A percentile compares a stretch with the other conserved stretches of the same genome.
phyloP scores from a whole-genome alignment of 768 basidiomycete species.

The Mycena maculata region DNA sequence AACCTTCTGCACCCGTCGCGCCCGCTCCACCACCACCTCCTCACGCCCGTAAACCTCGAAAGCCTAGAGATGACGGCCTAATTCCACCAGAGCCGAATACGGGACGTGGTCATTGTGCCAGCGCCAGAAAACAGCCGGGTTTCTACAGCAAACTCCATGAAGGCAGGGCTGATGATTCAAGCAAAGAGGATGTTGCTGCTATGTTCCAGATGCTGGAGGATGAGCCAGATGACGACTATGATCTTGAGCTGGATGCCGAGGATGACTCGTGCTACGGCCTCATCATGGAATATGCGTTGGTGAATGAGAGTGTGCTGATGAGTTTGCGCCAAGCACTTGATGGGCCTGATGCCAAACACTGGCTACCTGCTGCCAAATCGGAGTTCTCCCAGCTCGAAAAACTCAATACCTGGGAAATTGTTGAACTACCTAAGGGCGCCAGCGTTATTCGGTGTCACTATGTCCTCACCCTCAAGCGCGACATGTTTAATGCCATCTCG shows the following conservation, averaged over 20 bases:
- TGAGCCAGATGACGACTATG: background rate
- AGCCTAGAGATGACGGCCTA: background rate
- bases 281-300: slow-evolving; percentile 12
- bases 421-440: background rate
- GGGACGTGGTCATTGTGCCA: background rate
- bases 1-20: background rate
- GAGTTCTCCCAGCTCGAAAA: slow-evolving; percentile 17
- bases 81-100: background rate
- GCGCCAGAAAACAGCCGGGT: background rate
- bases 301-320: slow-evolving; percentile 5
- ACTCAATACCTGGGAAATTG: slow-evolving; percentile 13
- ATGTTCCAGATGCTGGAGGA: background rate
- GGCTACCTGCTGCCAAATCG: slow-evolving; percentile 1
- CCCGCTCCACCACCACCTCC: background rate
- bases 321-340: slow-evolving; percentile 3
- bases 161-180: background rate
- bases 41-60: background rate
- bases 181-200: background rate
- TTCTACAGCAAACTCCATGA: background rate
- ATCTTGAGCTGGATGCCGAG: background rate
- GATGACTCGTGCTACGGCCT: background rate
- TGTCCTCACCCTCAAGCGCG: background rate
- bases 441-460: slow-evolving; percentile 2
- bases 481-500: slow-evolving; percentile 29
- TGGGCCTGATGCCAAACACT: slow-evolving; percentile 15